Base-by-base conservation (phyloP, 2,329 filamentous ascomycete genomes). In the Fragosphaeria purpurea region DNA sequence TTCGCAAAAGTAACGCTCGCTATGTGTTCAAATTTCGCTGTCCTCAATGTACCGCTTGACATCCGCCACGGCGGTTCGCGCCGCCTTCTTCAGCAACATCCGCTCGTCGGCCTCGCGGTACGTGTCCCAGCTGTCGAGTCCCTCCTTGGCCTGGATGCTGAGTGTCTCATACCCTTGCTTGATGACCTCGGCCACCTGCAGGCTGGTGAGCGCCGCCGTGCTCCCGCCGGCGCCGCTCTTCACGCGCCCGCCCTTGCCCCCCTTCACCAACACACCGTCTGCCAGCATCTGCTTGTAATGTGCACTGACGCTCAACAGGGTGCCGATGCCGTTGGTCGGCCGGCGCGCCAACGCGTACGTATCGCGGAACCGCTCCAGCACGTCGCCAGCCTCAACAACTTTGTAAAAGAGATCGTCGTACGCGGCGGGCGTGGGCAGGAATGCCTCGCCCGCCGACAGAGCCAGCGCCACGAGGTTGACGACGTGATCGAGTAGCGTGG, bases 331-430 rank as follows among this genome's bases (percentile, higher is more conserved):
- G 67, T 77, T 86, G 44, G 76, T 79, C 30, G 73, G 67, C 44
- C 79, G 67, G 53, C 74, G 77, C 2, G 69, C 70, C 12, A 85
- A 67, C 5, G 71, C 69, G 65, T 93, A 97, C 8, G 79, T 83
- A 55, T 89, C 81, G 41, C 88, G 81, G 69, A 97, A 95, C 62
- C 87, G 88, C 35, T 76, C 71, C 30, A 97, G 76, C 10, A 88
- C 77, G 46, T 95, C 88, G 9, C 90, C 88, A 2, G 85, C 86
- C 67, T 98, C 93, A 32, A 97, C 89, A 2, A 97, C 79, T 69
- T 98, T 98, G 78, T 98, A 98, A 70, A 98, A 97, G 0, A 98
- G 75, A 62, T 98, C 93, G 60, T 98, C 93, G 66, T 97, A 97
- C 2, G 88, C 83, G 13, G 86, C 79, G 1, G 89, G 83, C 34